These are phyloP conservation scores for Helicocarpus griseus DNA, from an alignment of 2,329 filamentous ascomycete species.

Conservation along the genomic window DNA sequence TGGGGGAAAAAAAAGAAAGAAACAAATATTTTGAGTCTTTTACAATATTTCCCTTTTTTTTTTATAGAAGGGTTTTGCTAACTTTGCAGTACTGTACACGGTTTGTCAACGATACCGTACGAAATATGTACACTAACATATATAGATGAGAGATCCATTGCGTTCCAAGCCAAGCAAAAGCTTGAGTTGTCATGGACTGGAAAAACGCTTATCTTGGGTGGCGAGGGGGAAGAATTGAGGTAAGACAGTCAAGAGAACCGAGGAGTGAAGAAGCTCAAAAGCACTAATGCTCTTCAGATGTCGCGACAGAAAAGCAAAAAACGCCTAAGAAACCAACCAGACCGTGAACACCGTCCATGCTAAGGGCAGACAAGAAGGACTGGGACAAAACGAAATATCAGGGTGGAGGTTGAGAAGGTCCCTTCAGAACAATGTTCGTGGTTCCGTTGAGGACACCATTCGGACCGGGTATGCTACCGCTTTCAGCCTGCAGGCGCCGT, in stretches of 20 bases:
- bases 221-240: slow-evolving; percentile 1
- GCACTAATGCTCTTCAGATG: neutral
- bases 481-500: slow-evolving; percentile 26
- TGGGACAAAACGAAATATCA: slow-evolving; percentile 10
- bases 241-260: slow-evolving; percentile 6
- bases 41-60: slow-evolving; percentile 12
- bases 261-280: slow-evolving; percentile 1
- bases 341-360: slow-evolving; percentile 25
- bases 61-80: slow-evolving; percentile 11
- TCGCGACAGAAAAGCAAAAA: slow-evolving; percentile 1
- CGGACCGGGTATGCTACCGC: slow-evolving; percentile 19
- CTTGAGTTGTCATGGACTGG: neutral
- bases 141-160: slow-evolving; percentile 5
- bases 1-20: neutral
- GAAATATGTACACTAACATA: slow-evolving; percentile 12
- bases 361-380: slow-evolving; percentile 9
- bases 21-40: neutral
- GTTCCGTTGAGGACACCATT: slow-evolving; percentile 17
- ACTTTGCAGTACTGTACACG: slow-evolving; percentile 11
- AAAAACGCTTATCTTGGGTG: neutral
- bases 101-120: slow-evolving; percentile 7
- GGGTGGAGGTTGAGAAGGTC: slow-evolving; percentile 22
- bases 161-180: neutral
- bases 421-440: slow-evolving; percentile 12
- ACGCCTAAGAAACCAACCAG: slow-evolving; percentile 11